Conservation (phyloP, 495 filamentous ascomycete genomes). For the Lentithecium fluviatile region DNA sequence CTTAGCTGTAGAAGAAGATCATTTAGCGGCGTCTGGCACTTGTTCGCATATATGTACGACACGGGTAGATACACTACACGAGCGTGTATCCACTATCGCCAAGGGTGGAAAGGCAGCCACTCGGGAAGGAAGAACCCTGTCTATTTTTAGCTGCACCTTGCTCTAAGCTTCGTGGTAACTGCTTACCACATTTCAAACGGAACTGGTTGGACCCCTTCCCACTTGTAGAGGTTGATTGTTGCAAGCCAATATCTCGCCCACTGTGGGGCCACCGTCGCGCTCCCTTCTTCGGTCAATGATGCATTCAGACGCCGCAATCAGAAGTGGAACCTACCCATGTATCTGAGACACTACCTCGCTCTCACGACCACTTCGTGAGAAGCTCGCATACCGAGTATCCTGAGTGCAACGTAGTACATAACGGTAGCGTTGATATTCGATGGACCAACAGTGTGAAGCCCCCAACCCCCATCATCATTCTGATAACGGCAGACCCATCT, state of each 20-base stretch:
- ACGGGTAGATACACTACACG: conserved; percentile 75
- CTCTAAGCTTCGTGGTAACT: background rate
- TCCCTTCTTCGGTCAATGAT: conserved; percentile 49
- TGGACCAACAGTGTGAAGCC: conserved; percentile 88
- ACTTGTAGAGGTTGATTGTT: conserved; percentile 79
- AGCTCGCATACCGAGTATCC: conserved; percentile 76
- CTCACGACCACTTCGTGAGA: conserved; percentile 82
- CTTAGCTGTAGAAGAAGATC: conserved; percentile 52
- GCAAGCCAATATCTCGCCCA: conserved; percentile 93
- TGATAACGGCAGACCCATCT: conserved; percentile 87
- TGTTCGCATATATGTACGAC: background rate
- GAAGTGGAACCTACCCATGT: background rate
- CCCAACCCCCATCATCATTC: conserved; percentile 91
- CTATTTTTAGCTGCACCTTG: background rate
- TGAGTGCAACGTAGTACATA: conserved; percentile 79
- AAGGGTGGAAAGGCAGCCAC: conserved; percentile 89
- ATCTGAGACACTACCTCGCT: conserved; percentile 55
- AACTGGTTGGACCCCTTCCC: conserved; percentile 90
- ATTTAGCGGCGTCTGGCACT: background rate
- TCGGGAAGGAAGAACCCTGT: conserved; percentile 84
- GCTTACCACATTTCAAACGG: conserved; percentile 83
- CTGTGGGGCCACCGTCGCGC: conserved; percentile 77
- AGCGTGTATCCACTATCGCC: conserved; percentile 98
- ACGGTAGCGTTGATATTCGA: conserved; percentile 84
- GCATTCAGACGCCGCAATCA: background rate